A percentile compares a stretch with the other conserved stretches of the same genome.
phyloP scores from a whole-genome alignment of 768 basidiomycete genomes.

The Tricholoma sp. region DNA sequence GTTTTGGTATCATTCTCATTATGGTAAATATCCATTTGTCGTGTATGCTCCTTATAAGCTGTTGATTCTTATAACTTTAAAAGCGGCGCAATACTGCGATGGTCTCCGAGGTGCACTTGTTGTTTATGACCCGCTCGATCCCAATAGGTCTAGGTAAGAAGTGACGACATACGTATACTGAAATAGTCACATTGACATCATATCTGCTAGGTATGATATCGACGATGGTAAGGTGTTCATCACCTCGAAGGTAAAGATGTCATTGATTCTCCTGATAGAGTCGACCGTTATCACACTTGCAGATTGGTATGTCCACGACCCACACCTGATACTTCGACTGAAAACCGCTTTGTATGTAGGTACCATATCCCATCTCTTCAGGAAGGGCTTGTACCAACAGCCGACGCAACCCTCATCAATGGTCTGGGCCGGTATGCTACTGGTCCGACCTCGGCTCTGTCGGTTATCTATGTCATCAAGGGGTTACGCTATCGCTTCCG shows the following conservation, averaged over 20 bases:
- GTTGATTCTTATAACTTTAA: not conserved
- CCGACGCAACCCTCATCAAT: slow-evolving; percentile 26
- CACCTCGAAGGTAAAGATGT: not conserved
- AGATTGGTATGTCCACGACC: not conserved
- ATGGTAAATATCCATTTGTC: not conserved
- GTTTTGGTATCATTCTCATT: slow-evolving; percentile 5
- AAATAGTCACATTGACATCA: not conserved
- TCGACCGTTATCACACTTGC: slow-evolving; percentile 1
- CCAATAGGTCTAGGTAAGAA: not conserved
- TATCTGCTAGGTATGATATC: not conserved
- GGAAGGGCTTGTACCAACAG: not conserved
- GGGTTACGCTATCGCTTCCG: slow-evolving; percentile 39
- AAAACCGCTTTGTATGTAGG: slow-evolving; percentile 2
- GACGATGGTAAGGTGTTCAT: not conserved
- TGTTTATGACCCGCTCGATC: not conserved
- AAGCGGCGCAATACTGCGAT: slow-evolving; percentile 3
- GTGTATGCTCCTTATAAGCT: not conserved
- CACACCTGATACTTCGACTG: not conserved
- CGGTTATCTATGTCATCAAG: slow-evolving; percentile 24
- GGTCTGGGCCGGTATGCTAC: slow-evolving; percentile 26
- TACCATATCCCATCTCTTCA: slow-evolving; percentile 1
- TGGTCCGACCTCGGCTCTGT: slow-evolving; percentile 19
- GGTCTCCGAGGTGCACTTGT: slow-evolving; percentile 1
- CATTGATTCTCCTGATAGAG: not conserved
- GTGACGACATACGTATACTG: not conserved